Conservation (phyloP, 2,329 filamentous ascomycete genomes). For the Nothopassalora personata region DNA sequence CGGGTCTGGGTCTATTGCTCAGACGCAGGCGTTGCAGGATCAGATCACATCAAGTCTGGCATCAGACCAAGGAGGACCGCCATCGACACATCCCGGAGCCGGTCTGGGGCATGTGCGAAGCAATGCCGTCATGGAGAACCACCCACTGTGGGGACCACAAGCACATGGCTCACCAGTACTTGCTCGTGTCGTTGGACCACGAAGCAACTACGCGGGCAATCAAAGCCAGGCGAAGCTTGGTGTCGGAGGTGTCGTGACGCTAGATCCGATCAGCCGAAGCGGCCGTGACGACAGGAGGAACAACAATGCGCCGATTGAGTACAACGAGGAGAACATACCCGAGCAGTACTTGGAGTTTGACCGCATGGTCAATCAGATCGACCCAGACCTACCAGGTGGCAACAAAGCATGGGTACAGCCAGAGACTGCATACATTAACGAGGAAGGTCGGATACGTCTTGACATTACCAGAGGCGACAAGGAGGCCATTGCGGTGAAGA, state of each 20-base stretch:
- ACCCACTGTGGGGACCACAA: slow-evolving; percentile 58
- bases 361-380: slow-evolving; percentile 34
- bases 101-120: slow-evolving; percentile 58
- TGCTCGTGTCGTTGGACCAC: slow-evolving; percentile 52
- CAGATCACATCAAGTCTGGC: slow-evolving; percentile 16
- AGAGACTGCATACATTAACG: slow-evolving; percentile 41
- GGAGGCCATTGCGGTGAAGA: slow-evolving; percentile 32
- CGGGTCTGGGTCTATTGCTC: neutral
- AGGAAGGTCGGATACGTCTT: slow-evolving; percentile 41
- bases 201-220: slow-evolving; percentile 34
- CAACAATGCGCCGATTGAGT: neutral
- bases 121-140: slow-evolving; percentile 52
- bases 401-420: slow-evolving; percentile 50
- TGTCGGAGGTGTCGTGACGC: slow-evolving; percentile 42
- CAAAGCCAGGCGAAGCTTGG: slow-evolving; percentile 36
- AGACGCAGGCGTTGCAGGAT: slow-evolving; percentile 13
- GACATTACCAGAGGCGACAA: slow-evolving; percentile 26
- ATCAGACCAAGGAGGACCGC: slow-evolving; percentile 41
- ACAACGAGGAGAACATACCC: slow-evolving; percentile 25
- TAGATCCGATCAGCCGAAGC: slow-evolving; percentile 22
- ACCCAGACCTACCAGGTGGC: slow-evolving; percentile 45
- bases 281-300: neutral
- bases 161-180: slow-evolving; percentile 47
- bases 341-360: slow-evolving; percentile 39
- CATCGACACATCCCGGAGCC: slow-evolving; percentile 60